Evolutionary conservation across 441 rosid genomes (phyloP).

Genomic region (Jatropha multifida): DNA sequence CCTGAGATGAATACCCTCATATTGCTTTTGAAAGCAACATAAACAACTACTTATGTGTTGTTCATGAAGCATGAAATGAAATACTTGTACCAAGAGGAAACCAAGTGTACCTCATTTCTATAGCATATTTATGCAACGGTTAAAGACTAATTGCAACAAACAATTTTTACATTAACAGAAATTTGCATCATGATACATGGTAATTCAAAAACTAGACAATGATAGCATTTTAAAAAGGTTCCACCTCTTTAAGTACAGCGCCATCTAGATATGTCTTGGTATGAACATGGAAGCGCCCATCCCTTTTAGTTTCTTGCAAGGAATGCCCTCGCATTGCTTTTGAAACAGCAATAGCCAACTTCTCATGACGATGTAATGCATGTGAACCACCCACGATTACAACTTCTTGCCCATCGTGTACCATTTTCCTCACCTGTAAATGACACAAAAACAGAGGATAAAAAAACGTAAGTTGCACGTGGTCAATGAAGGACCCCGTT

Average conservation of each 20-base stretch:
- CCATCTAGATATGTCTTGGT: slow-evolving; percentile 96
- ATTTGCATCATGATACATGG: slow-evolving; percentile 3
- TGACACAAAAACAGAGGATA: neutral
- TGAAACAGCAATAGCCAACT: slow-evolving; percentile 93
- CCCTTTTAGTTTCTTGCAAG: slow-evolving; percentile 91
- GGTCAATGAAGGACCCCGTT: neutral
- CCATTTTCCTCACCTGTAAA: slow-evolving; percentile 83
- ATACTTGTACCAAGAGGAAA: slow-evolving; percentile 1
- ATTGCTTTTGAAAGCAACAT: neutral
- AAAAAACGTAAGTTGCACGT: neutral
- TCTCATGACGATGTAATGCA: slow-evolving; percentile 90
- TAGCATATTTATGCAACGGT: neutral
- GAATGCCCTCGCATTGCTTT: slow-evolving; percentile 99
- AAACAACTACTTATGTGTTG: neutral
- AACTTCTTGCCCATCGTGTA: slow-evolving; percentile 89
- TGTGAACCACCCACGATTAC: slow-evolving; percentile 87
- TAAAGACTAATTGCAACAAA: slow-evolving; percentile 3
- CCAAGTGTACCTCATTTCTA: neutral
- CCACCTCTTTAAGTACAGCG: slow-evolving; percentile 91
- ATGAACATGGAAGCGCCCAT: slow-evolving; percentile 94
- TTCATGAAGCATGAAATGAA: neutral
- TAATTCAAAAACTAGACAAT: slow-evolving; percentile 5
- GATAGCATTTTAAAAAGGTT: slow-evolving; percentile 22
- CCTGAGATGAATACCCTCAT: neutral
- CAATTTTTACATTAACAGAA: neutral